These are phyloP conservation scores for Neopestalotiopsis clavispora DNA, from an alignment of 2,329 filamentous ascomycete species.

Conservation along the genomic window DNA sequence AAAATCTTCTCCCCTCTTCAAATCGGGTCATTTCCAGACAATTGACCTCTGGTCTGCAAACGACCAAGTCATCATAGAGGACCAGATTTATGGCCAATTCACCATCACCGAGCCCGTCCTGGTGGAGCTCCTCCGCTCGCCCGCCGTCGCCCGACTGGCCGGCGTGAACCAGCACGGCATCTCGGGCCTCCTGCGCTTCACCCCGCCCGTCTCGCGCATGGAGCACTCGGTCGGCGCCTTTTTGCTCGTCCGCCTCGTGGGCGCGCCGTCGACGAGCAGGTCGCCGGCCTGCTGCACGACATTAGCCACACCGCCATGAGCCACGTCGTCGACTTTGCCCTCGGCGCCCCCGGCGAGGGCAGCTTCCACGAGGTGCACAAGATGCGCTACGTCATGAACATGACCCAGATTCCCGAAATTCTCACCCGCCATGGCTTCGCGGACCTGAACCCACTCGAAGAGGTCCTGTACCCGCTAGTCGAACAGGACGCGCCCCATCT, in stretches of 20 bases:
- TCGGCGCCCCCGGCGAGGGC: conserved; percentile 39
- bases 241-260: conserved; percentile 41
- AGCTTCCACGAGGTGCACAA: conserved; percentile 47
- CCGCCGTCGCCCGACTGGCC: conserved; percentile 36
- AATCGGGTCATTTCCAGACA: conserved; percentile 27
- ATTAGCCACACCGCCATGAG: conserved; percentile 45
- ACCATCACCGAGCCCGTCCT: conserved; percentile 40
- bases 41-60: conserved; percentile 22
- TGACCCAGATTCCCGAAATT: conserved; percentile 37
- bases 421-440: conserved; percentile 36
- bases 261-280: conserved; percentile 40
- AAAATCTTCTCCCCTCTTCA: conserved; percentile 13
- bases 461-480: conserved; percentile 43
- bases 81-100: conserved; percentile 40
- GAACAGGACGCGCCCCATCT: conserved; percentile 42
- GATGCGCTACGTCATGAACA: conserved; percentile 36
- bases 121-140: conserved; percentile 39
- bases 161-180: conserved; percentile 43
- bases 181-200: conserved; percentile 39
- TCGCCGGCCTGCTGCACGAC: conserved; percentile 44
- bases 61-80: conserved; percentile 32
- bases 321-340: conserved; percentile 44
- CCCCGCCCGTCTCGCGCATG: conserved; percentile 40
- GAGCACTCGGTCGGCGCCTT: conserved; percentile 46
- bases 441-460: conserved; percentile 36